Evolutionary conservation across 768 basidiomycete genomes (phyloP).

Genomic region (Tylopilus balloui): DNA sequence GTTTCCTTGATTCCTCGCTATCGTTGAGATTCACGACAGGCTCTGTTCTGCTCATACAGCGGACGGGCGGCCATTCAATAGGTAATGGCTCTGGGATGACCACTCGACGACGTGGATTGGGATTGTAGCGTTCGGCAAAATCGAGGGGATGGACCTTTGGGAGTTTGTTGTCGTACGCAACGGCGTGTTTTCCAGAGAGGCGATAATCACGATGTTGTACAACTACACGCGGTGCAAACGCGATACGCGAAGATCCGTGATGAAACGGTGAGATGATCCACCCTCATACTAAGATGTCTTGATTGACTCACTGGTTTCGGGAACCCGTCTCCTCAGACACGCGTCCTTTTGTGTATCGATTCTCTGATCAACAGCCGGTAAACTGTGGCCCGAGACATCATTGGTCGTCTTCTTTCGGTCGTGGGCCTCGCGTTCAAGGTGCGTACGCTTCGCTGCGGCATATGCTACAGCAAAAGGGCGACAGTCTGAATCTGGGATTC

Average conservation of each 20-base stretch:
- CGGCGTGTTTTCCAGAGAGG: conserved; percentile 12
- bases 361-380: conserved; percentile 25
- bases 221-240: conserved; percentile 22
- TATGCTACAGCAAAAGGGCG: conserved; percentile 88
- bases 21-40: conserved; percentile 21
- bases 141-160: conserved; percentile 21
- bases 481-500: conserved; percentile 79
- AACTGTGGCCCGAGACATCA: conserved; percentile 24
- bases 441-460: conserved; percentile 57
- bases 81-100: conserved; percentile 7
- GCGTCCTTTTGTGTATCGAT: conserved; percentile 34
- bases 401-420: conserved; percentile 33
- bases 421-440: conserved; percentile 48
- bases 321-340: conserved; percentile 41
- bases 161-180: conserved; percentile 16
- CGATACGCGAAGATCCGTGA: conserved; percentile 18
- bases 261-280: conserved; percentile 27
- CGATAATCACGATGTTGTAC: conserved; percentile 19
- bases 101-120: conserved; percentile 19
- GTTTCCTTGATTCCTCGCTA: conserved; percentile 37
- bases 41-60: conserved; percentile 32
- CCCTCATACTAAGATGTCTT: conserved; percentile 16
- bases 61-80: conserved; percentile 20
- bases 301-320: conserved; percentile 42
- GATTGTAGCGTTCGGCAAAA: conserved; percentile 38